These are phyloP conservation scores for Clarireedia sp. DNA, from an alignment of 2,329 filamentous ascomycete genomes.

Conservation along the genomic window DNA sequence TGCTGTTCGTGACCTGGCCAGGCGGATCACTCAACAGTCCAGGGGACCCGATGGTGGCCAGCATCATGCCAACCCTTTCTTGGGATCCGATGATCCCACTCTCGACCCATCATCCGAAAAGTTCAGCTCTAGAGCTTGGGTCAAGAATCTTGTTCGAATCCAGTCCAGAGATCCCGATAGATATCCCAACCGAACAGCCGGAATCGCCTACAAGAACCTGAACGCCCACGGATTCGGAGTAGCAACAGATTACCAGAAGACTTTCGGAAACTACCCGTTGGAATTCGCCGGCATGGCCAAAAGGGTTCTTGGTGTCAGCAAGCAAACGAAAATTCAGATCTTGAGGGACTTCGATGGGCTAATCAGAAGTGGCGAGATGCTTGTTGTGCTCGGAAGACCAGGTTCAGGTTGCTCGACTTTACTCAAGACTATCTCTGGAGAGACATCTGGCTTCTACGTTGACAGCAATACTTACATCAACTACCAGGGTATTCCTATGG, in stretches of 20 bases:
- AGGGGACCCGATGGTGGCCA: neutral
- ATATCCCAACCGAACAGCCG: conserved; percentile 13
- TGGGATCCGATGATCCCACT: conserved; percentile 39
- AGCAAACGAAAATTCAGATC: conserved; percentile 47
- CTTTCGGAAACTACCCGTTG: conserved; percentile 53
- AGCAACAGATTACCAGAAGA: conserved; percentile 42
- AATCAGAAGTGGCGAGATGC: conserved; percentile 55
- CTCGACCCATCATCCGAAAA: conserved; percentile 45
- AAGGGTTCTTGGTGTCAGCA: conserved; percentile 43
- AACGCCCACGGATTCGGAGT: conserved; percentile 13
- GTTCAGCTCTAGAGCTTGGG: conserved; percentile 51
- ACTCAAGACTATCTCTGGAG: conserved; percentile 47
- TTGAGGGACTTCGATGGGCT: conserved; percentile 57
- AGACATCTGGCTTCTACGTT: conserved; percentile 49
- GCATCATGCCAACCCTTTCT: conserved; percentile 42
- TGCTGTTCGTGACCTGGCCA: conserved; percentile 3
- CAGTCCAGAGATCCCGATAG: conserved; percentile 42
- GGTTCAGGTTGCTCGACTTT: conserved; percentile 58
- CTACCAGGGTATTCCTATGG: conserved; percentile 48
- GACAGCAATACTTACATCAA: conserved; percentile 45
- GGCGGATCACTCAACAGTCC: conserved; percentile 2
- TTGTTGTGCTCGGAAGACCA: conserved; percentile 61
- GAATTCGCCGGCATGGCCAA: conserved; percentile 38
- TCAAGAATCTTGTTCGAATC: conserved; percentile 45
- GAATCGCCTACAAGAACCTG: conserved; percentile 11